Conservation (phyloP, 352 stramenopile species). For the Pythium scleroteichum region DNA sequence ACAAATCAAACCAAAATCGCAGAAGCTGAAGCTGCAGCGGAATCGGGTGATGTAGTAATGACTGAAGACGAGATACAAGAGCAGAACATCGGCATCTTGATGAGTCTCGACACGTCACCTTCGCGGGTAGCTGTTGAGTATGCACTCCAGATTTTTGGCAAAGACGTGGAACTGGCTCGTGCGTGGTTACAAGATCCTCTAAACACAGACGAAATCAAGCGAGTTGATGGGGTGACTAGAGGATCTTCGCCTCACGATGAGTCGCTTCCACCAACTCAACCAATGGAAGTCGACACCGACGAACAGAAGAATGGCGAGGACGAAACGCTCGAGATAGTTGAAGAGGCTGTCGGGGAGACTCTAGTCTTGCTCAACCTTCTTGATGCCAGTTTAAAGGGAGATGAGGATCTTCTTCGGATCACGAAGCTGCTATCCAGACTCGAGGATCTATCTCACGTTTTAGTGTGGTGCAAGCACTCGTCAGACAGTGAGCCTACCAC, state of each 20-base stretch:
- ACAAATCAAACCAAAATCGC: constrained; percentile 72
- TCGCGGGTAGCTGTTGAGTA: constrained; percentile 66
- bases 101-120: constrained; percentile 55
- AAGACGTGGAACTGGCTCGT: constrained; percentile 62
- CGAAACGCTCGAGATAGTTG: constrained; percentile 57
- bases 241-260: not conserved
- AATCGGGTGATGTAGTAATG: constrained; percentile 49
- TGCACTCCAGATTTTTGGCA: constrained; percentile 60
- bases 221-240: constrained; percentile 38
- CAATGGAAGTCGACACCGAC: constrained; percentile 48
- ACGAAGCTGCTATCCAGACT: constrained; percentile 92
- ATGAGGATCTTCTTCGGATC: constrained; percentile 55
- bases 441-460: constrained; percentile 96
- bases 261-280: constrained; percentile 12
- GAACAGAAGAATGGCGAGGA: constrained; percentile 51
- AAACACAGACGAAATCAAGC: constrained; percentile 66
- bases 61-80: constrained; percentile 65
- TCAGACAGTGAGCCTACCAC: not conserved
- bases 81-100: constrained; percentile 69
- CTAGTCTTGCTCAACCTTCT: constrained; percentile 95
- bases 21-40: constrained; percentile 54
- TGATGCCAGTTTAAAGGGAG: constrained; percentile 55
- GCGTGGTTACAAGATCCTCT: constrained; percentile 62
- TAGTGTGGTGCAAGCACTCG: constrained; percentile 93
- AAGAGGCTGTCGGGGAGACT: constrained; percentile 58